A percentile compares a stretch with the other conserved stretches of the same genome.
Evolutionary conservation across 768 basidiomycete species (phyloP).

Genomic region (Hygrophorus russula): DNA sequence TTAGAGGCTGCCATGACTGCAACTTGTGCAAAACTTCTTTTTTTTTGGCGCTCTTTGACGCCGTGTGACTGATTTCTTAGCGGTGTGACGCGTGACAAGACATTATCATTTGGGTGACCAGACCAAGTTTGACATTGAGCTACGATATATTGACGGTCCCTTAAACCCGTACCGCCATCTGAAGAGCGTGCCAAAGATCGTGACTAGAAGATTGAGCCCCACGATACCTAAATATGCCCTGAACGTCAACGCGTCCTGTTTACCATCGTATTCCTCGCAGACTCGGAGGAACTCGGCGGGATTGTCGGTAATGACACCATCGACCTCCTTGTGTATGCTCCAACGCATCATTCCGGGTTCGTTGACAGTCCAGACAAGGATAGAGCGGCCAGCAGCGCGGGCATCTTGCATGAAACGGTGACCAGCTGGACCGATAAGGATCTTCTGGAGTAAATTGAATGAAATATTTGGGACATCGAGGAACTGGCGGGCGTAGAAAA

Average conservation of each 20-base stretch:
- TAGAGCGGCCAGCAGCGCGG: background rate
- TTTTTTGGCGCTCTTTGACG: too few relatives aligned
- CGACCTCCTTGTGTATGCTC: constrained; percentile 1
- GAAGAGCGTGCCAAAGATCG: background rate
- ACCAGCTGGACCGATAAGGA: background rate
- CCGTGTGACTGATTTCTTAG: too few relatives aligned
- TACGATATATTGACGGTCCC: background rate
- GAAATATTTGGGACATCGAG: too few relatives aligned
- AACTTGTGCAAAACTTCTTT: too few relatives aligned
- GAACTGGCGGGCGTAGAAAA: too few relatives aligned
- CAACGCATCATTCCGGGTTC: background rate
- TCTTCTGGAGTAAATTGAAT: too few relatives aligned
- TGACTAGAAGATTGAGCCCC: background rate
- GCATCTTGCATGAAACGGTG: constrained; percentile 1
- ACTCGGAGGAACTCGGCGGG: background rate
- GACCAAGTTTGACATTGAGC: too few relatives aligned
- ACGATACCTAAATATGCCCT: background rate
- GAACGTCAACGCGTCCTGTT: background rate
- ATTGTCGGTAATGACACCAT: constrained; percentile 2
- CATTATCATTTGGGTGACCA: too few relatives aligned
- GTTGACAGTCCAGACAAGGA: constrained; percentile 3
- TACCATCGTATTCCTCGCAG: background rate
- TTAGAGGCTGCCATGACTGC: constrained; percentile 25
- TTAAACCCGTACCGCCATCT: constrained; percentile 1
- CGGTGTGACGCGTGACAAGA: too few relatives aligned